phyloP scores from a whole-genome alignment of 345 rosid species.

The Populus davidiana region DNA sequence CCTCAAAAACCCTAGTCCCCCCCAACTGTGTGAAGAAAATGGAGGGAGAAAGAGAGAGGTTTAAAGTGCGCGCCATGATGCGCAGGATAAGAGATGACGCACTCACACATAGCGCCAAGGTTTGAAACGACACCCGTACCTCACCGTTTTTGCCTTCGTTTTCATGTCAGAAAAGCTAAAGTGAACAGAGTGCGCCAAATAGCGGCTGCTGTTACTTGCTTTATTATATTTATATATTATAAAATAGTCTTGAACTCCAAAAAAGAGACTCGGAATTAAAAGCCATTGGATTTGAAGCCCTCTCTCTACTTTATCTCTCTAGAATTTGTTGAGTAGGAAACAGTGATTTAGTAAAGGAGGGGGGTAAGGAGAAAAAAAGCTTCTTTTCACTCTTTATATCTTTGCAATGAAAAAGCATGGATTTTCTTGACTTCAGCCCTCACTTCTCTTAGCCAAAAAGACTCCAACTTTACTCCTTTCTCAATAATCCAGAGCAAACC shows the following conservation, averaged over 20 bases:
- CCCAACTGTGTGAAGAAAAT: background rate
- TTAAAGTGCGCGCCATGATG: slow-evolving; percentile 43
- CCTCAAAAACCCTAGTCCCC: too few relatives aligned
- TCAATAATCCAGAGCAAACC: background rate
- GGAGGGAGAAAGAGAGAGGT: background rate
- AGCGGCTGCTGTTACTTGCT: slow-evolving; percentile 2
- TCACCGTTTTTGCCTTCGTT: background rate
- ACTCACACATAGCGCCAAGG: background rate
- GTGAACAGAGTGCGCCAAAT: slow-evolving; percentile 20
- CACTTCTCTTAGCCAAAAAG: slow-evolving; percentile 6
- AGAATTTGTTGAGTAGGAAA: background rate
- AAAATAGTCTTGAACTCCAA: background rate
- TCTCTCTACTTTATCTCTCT: slow-evolving; percentile 1
- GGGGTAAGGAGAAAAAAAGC: background rate
- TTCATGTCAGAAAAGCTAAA: slow-evolving; percentile 18
- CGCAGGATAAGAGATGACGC: slow-evolving; percentile 17
- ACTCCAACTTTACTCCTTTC: slow-evolving; percentile 5
- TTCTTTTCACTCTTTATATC: background rate
- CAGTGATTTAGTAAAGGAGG: background rate
- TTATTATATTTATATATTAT: background rate
- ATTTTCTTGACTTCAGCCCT: background rate
- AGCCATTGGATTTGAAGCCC: background rate
- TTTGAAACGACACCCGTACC: background rate
- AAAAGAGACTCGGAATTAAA: background rate
- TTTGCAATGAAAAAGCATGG: background rate